Base-by-base conservation (phyloP, 768 basidiomycete species). In the Macrolepiota dolichaula region DNA sequence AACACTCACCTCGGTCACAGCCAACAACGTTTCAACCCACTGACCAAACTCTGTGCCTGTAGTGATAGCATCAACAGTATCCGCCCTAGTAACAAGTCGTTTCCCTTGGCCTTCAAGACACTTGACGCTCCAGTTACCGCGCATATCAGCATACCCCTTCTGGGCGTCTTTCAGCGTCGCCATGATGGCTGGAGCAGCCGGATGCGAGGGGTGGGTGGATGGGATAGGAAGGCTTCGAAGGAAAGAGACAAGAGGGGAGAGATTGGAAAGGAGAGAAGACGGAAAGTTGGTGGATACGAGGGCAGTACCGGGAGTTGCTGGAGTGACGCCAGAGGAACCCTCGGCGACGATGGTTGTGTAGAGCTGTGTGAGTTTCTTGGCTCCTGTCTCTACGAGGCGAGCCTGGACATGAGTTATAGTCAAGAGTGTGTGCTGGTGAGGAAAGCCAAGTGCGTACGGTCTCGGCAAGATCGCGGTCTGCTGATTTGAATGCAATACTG, bases 281-380 rank as follows among this genome's bases (percentile, higher is more conserved):
- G 86, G 83, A 69, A 89, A 88, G 0, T 83, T 81, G 5, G 77
- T 72, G 38, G 62, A 64, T 2, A 58, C 29, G 27, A 54, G 46
- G 25, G 55, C 40, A 7, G 38, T 22, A 24, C 57, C 59, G 3
- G 56, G 50, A 9, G 56, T 51, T 40, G 40, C 47, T 13, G 85
- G 86, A 4, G 87, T 85, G n/a, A 81, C 78, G 29, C 91, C 91
- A 2, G 91, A 88, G 1, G 90, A 93, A 25, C 85, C 89, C 73
- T 92, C 91, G 2, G 92, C 92, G n/a, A 92, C 89, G 35, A 90
- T 79, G 67, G 91, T 92, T n/a, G 91, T 94, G 69, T 89, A 94
- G 12, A 92, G 73, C 66, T 92, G 91, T 0, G 86, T 81, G 10
- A 94, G 77, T 68, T 92, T 92, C 76, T 92, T 92, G 4, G 86